phyloP scores from a whole-genome alignment of 345 rosid genomes.

The Alliaria petiolata region DNA sequence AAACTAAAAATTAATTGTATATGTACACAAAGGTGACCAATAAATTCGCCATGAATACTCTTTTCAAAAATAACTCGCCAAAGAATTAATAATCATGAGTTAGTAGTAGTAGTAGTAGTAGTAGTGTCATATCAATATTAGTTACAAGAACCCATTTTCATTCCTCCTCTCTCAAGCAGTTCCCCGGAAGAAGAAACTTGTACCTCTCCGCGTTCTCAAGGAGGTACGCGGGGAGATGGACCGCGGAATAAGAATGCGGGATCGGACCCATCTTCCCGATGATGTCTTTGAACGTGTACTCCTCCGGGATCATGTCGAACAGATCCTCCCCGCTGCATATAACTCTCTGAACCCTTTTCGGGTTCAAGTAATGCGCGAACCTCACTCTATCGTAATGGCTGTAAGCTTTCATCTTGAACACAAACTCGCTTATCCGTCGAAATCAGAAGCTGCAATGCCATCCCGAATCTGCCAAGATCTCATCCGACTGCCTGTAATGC shows the following conservation, averaged over 20 bases:
- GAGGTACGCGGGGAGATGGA: slow-evolving; percentile 59
- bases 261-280: slow-evolving; percentile 78
- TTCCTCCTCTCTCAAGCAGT: slow-evolving; percentile 49
- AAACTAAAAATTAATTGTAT: background rate
- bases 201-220: slow-evolving; percentile 56
- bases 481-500: slow-evolving; percentile 65
- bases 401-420: slow-evolving; percentile 76
- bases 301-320: slow-evolving; percentile 78
- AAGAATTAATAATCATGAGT: slow-evolving; percentile 23
- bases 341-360: slow-evolving; percentile 59
- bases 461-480: slow-evolving; percentile 65
- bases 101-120: slow-evolving; percentile 5
- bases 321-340: slow-evolving; percentile 66
- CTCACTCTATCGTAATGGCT: slow-evolving; percentile 74
- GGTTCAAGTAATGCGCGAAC: slow-evolving; percentile 52
- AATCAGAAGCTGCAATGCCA: slow-evolving; percentile 88
- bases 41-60: slow-evolving; percentile 8
- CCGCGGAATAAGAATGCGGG: slow-evolving; percentile 69
- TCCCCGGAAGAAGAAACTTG: slow-evolving; percentile 63
- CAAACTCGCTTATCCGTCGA: slow-evolving; percentile 54
- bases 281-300: slow-evolving; percentile 65
- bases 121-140: background rate
- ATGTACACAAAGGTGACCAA: slow-evolving; percentile 25
- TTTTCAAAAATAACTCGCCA: slow-evolving; percentile 21
- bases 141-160: slow-evolving; percentile 21